These are phyloP conservation scores for Tylopilus subfusipes DNA, from an alignment of 768 basidiomycete genomes.

Conservation along the genomic window DNA sequence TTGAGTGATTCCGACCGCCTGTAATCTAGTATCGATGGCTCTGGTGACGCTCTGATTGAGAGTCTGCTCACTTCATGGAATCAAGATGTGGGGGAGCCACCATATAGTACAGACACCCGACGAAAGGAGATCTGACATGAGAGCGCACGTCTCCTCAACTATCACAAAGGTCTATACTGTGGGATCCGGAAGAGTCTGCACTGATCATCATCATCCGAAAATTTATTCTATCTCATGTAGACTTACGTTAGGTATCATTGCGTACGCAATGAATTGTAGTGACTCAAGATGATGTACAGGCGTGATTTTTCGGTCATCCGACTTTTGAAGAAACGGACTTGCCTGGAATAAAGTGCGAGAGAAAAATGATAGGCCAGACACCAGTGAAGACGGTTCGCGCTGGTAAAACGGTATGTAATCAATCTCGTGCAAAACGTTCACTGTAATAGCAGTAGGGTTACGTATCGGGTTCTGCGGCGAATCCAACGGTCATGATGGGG, in stretches of 20 bases:
- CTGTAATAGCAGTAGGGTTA: too few relatives aligned
- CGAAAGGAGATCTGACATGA: slow-evolving; percentile 14
- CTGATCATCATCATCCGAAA: too few relatives aligned
- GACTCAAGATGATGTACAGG: background rate
- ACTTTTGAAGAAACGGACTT: background rate
- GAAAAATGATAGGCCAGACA: slow-evolving; percentile 4
- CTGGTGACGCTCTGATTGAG: background rate
- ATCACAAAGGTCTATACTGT: slow-evolving; percentile 7
- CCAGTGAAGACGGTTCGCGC: slow-evolving; percentile 13
- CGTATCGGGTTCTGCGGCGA: too few relatives aligned
- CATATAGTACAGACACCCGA: slow-evolving; percentile 14
- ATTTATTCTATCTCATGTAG: too few relatives aligned
- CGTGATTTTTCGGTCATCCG: background rate
- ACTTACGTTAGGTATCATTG: too few relatives aligned
- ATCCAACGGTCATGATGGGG: too few relatives aligned
- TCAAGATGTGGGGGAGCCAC: slow-evolving; percentile 5
- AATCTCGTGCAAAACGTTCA: background rate
- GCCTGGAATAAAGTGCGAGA: slow-evolving; percentile 7
- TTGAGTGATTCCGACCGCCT: slow-evolving; percentile 14
- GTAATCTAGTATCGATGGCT: background rate
- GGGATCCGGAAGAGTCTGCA: too few relatives aligned
- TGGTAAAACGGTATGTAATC: background rate
- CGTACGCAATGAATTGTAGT: too few relatives aligned
- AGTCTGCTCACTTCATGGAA: slow-evolving; percentile 4
- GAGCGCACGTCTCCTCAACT: slow-evolving; percentile 13